phyloP scores from a whole-genome alignment of 148 eudicot species.

The Gaultheria prostrata region DNA sequence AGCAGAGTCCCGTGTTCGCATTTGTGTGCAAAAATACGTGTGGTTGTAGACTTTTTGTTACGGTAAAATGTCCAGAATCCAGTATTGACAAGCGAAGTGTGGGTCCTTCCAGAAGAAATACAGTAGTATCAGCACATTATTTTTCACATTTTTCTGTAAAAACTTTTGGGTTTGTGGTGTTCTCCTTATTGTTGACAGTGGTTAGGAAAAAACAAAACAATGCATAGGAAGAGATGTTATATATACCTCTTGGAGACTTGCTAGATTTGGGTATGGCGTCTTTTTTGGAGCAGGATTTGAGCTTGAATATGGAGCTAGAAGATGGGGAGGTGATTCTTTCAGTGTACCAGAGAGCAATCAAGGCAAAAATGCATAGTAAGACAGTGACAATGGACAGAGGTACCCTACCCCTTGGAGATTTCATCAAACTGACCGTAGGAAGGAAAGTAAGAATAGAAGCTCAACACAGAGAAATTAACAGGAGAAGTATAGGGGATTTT shows the following conservation, averaged over 20 bases:
- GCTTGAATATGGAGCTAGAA: conserved; percentile 35
- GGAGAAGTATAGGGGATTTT: background rate
- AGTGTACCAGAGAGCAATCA: conserved; percentile 55
- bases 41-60: no score
- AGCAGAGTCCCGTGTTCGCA: no score
- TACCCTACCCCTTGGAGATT: conserved; percentile 38
- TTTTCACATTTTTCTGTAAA: background rate
- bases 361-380: conserved; percentile 45
- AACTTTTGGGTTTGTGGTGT: background rate
- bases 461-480: background rate
- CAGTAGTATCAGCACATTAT: background rate
- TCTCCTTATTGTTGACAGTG: background rate
- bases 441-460: background rate
- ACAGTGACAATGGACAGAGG: conserved; percentile 41
- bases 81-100: background rate
- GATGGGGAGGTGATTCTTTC: conserved; percentile 51
- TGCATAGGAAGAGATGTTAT: background rate
- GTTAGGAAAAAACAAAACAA: background rate
- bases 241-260: conserved; percentile 12
- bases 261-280: conserved; percentile 12
- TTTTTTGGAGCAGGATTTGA: conserved; percentile 46
- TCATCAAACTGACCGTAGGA: conserved; percentile 22
- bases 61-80: background rate
- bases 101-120: background rate
- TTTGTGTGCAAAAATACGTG: no score